These are phyloP conservation scores for Asterophora parasitica DNA, from an alignment of 768 basidiomycete genomes.

Conservation along the genomic window DNA sequence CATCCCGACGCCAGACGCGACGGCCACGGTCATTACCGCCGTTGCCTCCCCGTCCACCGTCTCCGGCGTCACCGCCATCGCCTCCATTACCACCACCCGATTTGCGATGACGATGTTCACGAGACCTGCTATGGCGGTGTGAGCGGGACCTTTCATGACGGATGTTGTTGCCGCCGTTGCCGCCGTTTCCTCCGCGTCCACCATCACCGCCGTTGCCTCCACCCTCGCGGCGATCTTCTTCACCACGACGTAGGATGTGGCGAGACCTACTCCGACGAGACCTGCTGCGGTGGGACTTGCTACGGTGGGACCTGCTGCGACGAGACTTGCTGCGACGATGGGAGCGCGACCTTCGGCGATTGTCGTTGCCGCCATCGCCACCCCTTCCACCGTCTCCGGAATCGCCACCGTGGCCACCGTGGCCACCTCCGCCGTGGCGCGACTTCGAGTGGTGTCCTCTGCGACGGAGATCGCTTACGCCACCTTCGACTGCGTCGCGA, in stretches of 20 bases:
- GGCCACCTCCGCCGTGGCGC: neutral
- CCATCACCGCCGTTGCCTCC: too few relatives aligned
- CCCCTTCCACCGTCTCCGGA: neutral
- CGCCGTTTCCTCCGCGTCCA: too few relatives aligned
- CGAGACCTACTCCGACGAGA: neutral
- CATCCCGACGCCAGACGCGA: neutral
- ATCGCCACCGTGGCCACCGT: slow-evolving; percentile 4
- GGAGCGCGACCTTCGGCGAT: neutral
- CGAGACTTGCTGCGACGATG: neutral
- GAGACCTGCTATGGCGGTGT: neutral
- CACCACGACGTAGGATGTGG: too few relatives aligned
- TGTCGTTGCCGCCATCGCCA: neutral
- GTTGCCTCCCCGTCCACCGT: slow-evolving; percentile 4
- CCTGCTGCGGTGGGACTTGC: neutral
- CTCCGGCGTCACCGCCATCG: neutral
- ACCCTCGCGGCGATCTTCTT: too few relatives aligned
- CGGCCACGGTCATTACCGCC: neutral
- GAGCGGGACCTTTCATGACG: neutral
- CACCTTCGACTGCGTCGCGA: too few relatives aligned
- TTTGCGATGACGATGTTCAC: neutral
- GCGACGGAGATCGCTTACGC: too few relatives aligned
- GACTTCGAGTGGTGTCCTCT: too few relatives aligned
- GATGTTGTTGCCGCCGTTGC: neutral
- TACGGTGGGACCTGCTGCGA: neutral
- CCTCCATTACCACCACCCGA: slow-evolving; percentile 3